Percentiles rank a stretch among this genome's conserved stretches.
These are phyloP conservation scores for Pythium oligandrum DNA, from an alignment of 352 stramenopile genomes.

Conservation along the genomic window DNA sequence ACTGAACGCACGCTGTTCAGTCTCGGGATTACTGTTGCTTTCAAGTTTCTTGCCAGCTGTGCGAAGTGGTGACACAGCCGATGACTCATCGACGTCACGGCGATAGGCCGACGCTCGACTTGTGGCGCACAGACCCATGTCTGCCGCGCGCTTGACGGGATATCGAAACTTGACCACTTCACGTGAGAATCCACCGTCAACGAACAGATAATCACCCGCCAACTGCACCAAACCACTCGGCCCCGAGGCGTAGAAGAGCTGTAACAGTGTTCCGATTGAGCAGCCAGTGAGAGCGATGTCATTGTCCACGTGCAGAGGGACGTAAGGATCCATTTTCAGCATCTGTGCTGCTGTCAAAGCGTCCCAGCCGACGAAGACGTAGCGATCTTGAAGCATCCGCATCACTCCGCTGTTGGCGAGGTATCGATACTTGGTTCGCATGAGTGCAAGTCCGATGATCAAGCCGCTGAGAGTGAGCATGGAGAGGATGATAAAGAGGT, in stretches of 20 bases:
- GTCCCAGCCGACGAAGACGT: slow-evolving; percentile 49
- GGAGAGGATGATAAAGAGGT: slow-evolving; percentile 33
- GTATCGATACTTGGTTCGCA: slow-evolving; percentile 34
- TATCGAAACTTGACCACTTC: slow-evolving; percentile 30
- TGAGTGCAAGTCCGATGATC: slow-evolving; percentile 22
- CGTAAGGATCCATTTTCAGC: slow-evolving; percentile 41
- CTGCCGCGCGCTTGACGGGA: slow-evolving; percentile 24
- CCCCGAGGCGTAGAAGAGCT: slow-evolving; percentile 44
- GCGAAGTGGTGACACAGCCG: neutral
- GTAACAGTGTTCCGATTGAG: slow-evolving; percentile 33
- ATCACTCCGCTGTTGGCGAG: slow-evolving; percentile 43
- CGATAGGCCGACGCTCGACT: slow-evolving; percentile 3
- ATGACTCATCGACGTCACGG: slow-evolving; percentile 2
- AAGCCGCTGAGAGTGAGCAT: slow-evolving; percentile 25
- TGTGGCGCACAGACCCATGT: slow-evolving; percentile 26
- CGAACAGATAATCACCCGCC: slow-evolving; percentile 45
- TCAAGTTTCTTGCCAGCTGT: neutral
- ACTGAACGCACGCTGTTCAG: slow-evolving; percentile 16
- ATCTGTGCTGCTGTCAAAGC: slow-evolving; percentile 23
- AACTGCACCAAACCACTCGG: slow-evolving; percentile 38
- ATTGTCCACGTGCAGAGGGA: slow-evolving; percentile 19
- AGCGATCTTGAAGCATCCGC: slow-evolving; percentile 38
- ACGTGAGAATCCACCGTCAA: slow-evolving; percentile 28
- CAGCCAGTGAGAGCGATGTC: slow-evolving; percentile 26
- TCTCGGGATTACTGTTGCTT: neutral